These are phyloP conservation scores for Mortierella claussenii DNA, from an alignment of 192 early-diverging fungal genomes.

Conservation along the genomic window DNA sequence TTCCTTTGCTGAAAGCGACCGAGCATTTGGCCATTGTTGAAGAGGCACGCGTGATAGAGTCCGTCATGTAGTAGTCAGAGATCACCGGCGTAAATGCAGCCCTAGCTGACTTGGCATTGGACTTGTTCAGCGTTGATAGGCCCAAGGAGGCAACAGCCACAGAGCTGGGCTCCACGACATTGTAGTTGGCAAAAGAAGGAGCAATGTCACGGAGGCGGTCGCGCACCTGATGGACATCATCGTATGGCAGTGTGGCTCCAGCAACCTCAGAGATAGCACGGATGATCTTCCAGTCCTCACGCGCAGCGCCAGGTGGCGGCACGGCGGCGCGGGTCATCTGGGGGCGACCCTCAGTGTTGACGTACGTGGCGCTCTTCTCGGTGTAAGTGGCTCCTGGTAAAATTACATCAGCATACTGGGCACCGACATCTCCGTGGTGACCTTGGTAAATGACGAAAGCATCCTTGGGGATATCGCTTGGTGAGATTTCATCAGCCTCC, in stretches of 20 bases:
- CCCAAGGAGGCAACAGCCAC: constrained; percentile 68
- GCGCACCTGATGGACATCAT: constrained; percentile 85
- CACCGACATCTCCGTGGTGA: constrained; percentile 98
- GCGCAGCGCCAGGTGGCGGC: constrained; percentile 85
- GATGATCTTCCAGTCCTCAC: constrained; percentile 99
- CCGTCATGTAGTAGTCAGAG: constrained; percentile 94
- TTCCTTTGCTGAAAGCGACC: constrained; percentile 53
- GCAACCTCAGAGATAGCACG: constrained; percentile 95
- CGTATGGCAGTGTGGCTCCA: constrained; percentile 88
- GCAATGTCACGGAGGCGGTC: constrained; percentile 88
- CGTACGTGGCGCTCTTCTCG: constrained; percentile 94
- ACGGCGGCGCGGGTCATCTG: constrained; percentile 95
- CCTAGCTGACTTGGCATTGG: constrained; percentile 38
- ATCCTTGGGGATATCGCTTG: constrained; percentile 82
- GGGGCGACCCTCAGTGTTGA: constrained; percentile 97
- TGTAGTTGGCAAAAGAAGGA: constrained; percentile 83
- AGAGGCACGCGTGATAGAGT: constrained; percentile 91
- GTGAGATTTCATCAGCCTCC: constrained; percentile 86
- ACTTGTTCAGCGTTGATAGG: constrained; percentile 63
- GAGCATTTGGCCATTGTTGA: constrained; percentile 98
- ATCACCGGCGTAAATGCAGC: constrained; percentile 73
- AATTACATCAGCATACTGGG: constrained; percentile 94
- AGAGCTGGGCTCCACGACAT: constrained; percentile 68
- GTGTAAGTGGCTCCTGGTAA: constrained; percentile 96
- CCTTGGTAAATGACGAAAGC: constrained; percentile 99